phyloP scores from a whole-genome alignment of 257 asterid genomes.

The Phtheirospermum japonicum region DNA sequence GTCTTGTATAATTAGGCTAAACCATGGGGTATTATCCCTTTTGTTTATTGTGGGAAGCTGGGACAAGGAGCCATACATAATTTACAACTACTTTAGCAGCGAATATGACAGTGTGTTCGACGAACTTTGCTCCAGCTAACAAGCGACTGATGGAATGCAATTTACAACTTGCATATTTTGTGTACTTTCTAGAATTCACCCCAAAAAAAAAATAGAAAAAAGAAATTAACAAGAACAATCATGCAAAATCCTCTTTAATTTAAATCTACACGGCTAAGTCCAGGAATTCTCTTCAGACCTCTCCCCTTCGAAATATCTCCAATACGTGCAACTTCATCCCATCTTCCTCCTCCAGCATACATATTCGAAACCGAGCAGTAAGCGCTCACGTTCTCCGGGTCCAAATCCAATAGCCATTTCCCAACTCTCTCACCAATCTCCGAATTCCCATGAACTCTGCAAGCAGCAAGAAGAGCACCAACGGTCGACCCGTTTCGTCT shows the following conservation, averaged over 20 bases:
- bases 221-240: not conserved
- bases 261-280: slow-evolving; percentile 45
- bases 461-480: slow-evolving; percentile 52
- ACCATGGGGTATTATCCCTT: no score
- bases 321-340: slow-evolving; percentile 46
- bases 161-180: not conserved
- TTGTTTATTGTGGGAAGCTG: no score
- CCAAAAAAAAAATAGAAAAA: not conserved
- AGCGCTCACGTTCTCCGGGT: slow-evolving; percentile 38
- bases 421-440: slow-evolving; percentile 47
- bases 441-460: slow-evolving; percentile 45
- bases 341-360: slow-evolving; percentile 49
- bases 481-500: slow-evolving; percentile 36
- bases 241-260: slow-evolving; percentile 19
- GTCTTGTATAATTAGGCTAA: no score
- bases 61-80: no score
- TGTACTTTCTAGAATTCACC: not conserved
- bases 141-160: no score
- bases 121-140: no score
- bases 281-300: slow-evolving; percentile 47
- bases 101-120: no score
- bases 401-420: slow-evolving; percentile 41
- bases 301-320: slow-evolving; percentile 40
- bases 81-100: no score
- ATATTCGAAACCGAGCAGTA: slow-evolving; percentile 52